These are phyloP conservation scores for Delonix regia DNA, from an alignment of 306 rosid species.

Conservation along the genomic window DNA sequence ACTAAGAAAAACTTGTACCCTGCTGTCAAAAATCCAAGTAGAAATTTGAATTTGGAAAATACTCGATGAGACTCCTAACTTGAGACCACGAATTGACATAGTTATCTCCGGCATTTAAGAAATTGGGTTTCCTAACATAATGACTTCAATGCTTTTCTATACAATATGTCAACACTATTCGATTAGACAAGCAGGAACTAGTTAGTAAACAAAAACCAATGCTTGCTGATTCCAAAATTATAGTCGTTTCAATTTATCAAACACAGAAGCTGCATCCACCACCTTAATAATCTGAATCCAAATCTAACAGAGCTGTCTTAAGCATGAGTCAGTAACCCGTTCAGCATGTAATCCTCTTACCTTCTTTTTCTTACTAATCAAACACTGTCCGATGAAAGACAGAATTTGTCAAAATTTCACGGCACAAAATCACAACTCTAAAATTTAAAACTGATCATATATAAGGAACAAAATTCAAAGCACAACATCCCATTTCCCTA, in stretches of 20 bases:
- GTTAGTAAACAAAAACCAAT: not conserved
- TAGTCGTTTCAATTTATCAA: not conserved
- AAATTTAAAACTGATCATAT: not conserved
- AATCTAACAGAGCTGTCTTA: not conserved
- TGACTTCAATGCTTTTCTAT: too few species aligned
- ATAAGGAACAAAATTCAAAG: not conserved
- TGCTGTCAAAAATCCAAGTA: not conserved
- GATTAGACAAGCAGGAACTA: constrained; percentile 11
- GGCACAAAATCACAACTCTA: not conserved
- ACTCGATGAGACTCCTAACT: not conserved
- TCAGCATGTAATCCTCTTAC: not conserved
- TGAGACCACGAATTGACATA: not conserved
- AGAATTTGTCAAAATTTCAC: not conserved
- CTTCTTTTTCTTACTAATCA: not conserved
- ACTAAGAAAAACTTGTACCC: not conserved
- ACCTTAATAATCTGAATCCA: not conserved
- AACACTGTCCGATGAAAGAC: not conserved
- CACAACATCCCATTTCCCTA: constrained; percentile 24
- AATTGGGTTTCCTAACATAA: not conserved
- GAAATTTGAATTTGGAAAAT: not conserved
- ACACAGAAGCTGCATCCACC: constrained; percentile 2
- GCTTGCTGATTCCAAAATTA: not conserved
- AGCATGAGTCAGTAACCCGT: not conserved
- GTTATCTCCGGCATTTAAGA: not conserved
- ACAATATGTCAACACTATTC: not conserved